phyloP scores from a whole-genome alignment of 495 filamentous ascomycete genomes.

The Amorphotheca resinae region DNA sequence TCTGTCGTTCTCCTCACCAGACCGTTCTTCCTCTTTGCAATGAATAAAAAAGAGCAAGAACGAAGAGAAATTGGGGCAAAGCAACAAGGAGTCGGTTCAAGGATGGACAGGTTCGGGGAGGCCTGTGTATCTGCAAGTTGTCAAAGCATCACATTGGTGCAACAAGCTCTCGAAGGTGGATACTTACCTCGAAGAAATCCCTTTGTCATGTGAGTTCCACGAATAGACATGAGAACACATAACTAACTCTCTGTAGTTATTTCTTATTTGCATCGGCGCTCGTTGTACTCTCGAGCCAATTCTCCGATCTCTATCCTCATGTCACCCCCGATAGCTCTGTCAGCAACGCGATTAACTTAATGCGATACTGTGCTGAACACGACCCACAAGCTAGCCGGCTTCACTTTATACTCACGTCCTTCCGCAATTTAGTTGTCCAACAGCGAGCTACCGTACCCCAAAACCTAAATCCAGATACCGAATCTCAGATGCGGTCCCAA shows the following conservation, averaged over 20 bases:
- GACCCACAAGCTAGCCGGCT: conserved; percentile 55
- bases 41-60: conserved; percentile 18
- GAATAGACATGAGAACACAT: background rate
- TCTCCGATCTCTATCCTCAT: conserved; percentile 48
- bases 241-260: conserved; percentile 30
- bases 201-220: conserved; percentile 43
- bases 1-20: conserved; percentile 28
- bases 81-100: background rate
- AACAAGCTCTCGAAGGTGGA: conserved; percentile 40
- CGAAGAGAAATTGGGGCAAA: background rate
- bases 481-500: background rate
- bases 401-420: conserved; percentile 50
- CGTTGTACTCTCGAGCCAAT: conserved; percentile 56
- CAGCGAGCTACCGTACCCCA: conserved; percentile 10
- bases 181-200: conserved; percentile 58
- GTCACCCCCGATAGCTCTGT: conserved; percentile 42
- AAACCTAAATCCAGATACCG: background rate
- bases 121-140: conserved; percentile 58
- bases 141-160: conserved; percentile 50
- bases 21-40: conserved; percentile 45
- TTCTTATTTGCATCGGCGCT: conserved; percentile 62
- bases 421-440: conserved; percentile 37
- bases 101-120: conserved; percentile 53
- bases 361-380: conserved; percentile 45
- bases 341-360: conserved; percentile 44